Conservation (phyloP, 148 eudicot species). For the Fagopyrum esculentum region DNA sequence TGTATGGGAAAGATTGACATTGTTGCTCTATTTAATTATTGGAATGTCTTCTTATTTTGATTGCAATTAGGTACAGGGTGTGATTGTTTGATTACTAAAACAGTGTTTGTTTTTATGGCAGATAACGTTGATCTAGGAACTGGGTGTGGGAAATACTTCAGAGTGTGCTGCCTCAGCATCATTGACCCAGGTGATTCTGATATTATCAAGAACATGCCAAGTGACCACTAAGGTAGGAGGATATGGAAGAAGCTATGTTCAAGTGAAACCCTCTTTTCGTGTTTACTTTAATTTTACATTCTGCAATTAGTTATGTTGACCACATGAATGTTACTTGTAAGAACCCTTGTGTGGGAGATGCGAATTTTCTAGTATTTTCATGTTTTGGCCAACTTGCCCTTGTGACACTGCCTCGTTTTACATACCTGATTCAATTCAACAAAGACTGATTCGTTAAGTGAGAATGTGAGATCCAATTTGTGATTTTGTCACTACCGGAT, state of each 20-base stretch:
- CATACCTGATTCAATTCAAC: too few relatives aligned
- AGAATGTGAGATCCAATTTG: too few relatives aligned
- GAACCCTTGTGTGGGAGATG: too few relatives aligned
- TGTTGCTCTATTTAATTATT: background rate
- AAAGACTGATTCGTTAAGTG: too few relatives aligned
- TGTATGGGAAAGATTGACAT: background rate
- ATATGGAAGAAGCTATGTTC: background rate
- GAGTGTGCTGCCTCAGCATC: constrained; percentile 62
- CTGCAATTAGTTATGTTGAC: too few relatives aligned
- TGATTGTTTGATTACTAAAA: background rate
- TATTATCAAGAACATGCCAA: constrained; percentile 47
- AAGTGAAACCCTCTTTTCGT: background rate
- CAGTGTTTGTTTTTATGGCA: constrained; percentile 10
- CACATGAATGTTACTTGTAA: too few relatives aligned
- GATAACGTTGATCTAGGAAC: constrained; percentile 61
- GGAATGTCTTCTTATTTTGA: background rate
- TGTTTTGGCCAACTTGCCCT: too few relatives aligned
- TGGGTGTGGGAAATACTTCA: constrained; percentile 49
- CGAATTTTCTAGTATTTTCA: too few relatives aligned
- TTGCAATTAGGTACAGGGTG: background rate
- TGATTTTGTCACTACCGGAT: too few relatives aligned
- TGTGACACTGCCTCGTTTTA: too few relatives aligned
- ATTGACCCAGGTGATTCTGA: constrained; percentile 59
- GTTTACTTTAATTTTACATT: background rate
- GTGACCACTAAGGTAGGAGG: constrained; percentile 33